Conservation (phyloP, 1,139 yeast species). For the Kodamaea derodonti region DNA sequence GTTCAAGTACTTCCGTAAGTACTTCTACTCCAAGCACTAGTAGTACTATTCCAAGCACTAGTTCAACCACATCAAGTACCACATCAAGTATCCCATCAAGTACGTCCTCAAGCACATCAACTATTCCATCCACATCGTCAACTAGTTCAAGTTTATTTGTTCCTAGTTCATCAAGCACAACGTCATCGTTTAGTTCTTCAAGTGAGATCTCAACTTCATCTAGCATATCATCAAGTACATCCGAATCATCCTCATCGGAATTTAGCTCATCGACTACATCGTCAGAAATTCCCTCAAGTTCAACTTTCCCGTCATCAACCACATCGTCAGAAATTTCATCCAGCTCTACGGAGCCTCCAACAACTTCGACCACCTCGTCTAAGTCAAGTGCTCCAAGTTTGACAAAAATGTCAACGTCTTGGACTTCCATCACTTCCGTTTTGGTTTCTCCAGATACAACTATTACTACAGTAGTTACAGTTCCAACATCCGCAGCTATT, state of each 20-base stretch:
- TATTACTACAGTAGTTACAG: slow-evolving; percentile 38
- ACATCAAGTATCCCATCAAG: slow-evolving; percentile 1
- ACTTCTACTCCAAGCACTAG: not conserved
- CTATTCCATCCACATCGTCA: not conserved
- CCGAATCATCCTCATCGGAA: slow-evolving; percentile 2
- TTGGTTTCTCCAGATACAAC: slow-evolving; percentile 33
- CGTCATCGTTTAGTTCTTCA: slow-evolving; percentile 2
- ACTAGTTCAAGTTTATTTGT: not conserved
- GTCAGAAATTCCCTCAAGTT: not conserved
- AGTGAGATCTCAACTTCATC: slow-evolving; percentile 2
- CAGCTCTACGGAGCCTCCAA: slow-evolving; percentile 5
- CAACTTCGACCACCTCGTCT: slow-evolving; percentile 11
- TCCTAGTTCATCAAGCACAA: not conserved
- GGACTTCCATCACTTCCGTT: slow-evolving; percentile 23
- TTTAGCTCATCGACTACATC: slow-evolving; percentile 2
- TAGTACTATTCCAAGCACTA: not conserved
- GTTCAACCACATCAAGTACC: slow-evolving; percentile 1
- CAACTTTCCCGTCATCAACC: slow-evolving; percentile 5
- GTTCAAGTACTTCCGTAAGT: not conserved
- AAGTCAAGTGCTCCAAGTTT: slow-evolving; percentile 6
- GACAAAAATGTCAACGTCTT: slow-evolving; percentile 6
- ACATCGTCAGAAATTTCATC: slow-evolving; percentile 6
- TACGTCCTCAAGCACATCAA: not conserved
- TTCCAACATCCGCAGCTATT: slow-evolving; percentile 25
- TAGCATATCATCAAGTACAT: slow-evolving; percentile 1